A percentile compares a stretch with the other conserved stretches of the same genome.
phyloP scores from a whole-genome alignment of 768 basidiomycete species.

The Xerocomellus dryophilus region DNA sequence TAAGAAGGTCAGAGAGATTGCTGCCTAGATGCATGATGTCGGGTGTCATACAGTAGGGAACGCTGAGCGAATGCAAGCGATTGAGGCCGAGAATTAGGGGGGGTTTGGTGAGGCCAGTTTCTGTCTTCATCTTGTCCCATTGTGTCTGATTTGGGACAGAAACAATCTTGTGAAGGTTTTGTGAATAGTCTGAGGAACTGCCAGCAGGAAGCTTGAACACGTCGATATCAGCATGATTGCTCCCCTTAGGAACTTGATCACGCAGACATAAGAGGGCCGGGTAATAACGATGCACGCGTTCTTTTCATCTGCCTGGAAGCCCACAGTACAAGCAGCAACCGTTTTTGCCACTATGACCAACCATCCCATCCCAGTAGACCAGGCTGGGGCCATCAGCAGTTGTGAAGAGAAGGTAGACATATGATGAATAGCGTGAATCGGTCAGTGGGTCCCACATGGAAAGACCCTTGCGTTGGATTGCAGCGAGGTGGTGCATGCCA shows the following conservation, averaged over 20 bases:
- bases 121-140: slow-evolving; percentile 26
- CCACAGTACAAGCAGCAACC: no score
- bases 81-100: slow-evolving; percentile 37
- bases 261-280: no score
- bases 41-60: slow-evolving; percentile 36
- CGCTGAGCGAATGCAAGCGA: slow-evolving; percentile 13
- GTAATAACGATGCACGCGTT: no score
- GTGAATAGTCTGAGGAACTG: slow-evolving; percentile 1
- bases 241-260: no score
- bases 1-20: no score
- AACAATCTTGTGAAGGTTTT: background rate
- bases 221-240: no score
- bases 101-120: slow-evolving; percentile 37
- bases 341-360: no score
- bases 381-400: slow-evolving; percentile 31
- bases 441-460: background rate
- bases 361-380: slow-evolving; percentile 33
- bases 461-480: background rate
- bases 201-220: no score
- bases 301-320: no score
- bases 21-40: slow-evolving; percentile 37
- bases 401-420: background rate
- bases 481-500: slow-evolving; percentile 2
- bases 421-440: background rate
- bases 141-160: slow-evolving; percentile 13